phyloP scores from a whole-genome alignment of 139 green algal genomes.

The Chlorella ohadii region DNA sequence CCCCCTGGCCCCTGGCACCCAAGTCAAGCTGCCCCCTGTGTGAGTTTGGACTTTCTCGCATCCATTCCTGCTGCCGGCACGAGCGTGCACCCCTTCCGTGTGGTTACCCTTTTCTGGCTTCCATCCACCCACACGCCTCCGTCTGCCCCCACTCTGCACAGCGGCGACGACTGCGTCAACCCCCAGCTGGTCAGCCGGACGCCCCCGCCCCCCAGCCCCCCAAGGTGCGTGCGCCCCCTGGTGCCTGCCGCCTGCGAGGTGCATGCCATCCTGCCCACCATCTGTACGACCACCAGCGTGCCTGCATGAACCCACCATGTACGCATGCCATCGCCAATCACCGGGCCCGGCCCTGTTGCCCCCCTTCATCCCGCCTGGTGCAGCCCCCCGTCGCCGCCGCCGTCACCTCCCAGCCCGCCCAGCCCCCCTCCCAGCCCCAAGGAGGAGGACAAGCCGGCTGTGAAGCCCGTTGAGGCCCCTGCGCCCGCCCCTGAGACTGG shows the following conservation, averaged over 20 bases:
- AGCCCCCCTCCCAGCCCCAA: neutral
- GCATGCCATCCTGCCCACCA: neutral
- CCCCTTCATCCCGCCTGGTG: neutral
- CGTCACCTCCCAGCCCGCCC: neutral
- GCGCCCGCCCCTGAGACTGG: neutral
- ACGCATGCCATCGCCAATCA: too few species aligned
- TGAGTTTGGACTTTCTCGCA: neutral
- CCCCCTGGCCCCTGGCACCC: conserved; percentile 19
- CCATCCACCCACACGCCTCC: neutral
- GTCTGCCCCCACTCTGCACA: neutral
- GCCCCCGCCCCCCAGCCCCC: neutral
- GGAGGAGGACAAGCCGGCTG: neutral
- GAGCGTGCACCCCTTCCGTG: neutral
- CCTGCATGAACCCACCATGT: too few species aligned
- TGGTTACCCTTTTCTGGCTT: neutral
- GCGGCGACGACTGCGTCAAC: conserved; percentile 14
- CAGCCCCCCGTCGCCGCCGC: neutral
- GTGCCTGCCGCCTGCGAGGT: neutral
- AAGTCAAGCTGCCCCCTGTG: conserved; percentile 36
- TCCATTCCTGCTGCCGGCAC: neutral
- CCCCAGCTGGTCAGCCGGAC: conserved; percentile 6
- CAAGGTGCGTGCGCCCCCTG: neutral
- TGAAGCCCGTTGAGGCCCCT: neutral
- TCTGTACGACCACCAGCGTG: too few species aligned
- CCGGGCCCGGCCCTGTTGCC: too few species aligned